Evolutionary conservation across 164 flowering plant genomes (phyloP).

Genomic region (Magnolia kwangsiensis): DNA sequence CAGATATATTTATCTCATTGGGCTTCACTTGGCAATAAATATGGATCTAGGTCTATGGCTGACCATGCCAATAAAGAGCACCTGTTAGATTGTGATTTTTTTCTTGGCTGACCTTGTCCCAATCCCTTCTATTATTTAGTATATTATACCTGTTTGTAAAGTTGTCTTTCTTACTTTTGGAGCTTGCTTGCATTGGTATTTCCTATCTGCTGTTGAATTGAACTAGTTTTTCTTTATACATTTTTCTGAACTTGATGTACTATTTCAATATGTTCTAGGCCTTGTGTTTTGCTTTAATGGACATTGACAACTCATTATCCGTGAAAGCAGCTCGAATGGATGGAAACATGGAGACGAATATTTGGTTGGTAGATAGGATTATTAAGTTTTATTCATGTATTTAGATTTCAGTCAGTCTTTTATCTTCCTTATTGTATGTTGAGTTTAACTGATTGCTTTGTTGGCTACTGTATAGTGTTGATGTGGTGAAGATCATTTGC

Average conservation of each 20-base stretch:
- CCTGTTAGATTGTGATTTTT: neutral
- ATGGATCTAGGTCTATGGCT: no score
- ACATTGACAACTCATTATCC: slow-evolving; percentile 36
- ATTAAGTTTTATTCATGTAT: neutral
- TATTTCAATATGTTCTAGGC: slow-evolving; percentile 37
- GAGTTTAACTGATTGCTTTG: neutral
- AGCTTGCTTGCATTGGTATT: neutral
- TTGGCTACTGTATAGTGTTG: slow-evolving; percentile 38
- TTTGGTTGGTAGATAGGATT: slow-evolving; percentile 35
- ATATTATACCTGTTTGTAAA: neutral
- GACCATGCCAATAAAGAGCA: neutral
- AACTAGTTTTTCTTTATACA: neutral
- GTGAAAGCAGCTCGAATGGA: slow-evolving; percentile 28
- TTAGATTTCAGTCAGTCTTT: slow-evolving; percentile 3
- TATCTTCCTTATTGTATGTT: neutral
- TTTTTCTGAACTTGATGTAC: neutral
- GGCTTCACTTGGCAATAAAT: no score
- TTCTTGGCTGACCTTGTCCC: neutral
- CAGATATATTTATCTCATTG: no score
- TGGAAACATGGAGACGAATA: slow-evolving; percentile 34
- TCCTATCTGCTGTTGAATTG: neutral
- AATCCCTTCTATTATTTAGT: neutral
- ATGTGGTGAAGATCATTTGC: slow-evolving; percentile 70
- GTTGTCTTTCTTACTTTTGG: neutral
- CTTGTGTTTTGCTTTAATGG: slow-evolving; percentile 57